A percentile compares a stretch with the other conserved stretches of the same genome.
Evolutionary conservation across 352 stramenopile species (phyloP).

Genomic region (Globisporangium perplexum): DNA sequence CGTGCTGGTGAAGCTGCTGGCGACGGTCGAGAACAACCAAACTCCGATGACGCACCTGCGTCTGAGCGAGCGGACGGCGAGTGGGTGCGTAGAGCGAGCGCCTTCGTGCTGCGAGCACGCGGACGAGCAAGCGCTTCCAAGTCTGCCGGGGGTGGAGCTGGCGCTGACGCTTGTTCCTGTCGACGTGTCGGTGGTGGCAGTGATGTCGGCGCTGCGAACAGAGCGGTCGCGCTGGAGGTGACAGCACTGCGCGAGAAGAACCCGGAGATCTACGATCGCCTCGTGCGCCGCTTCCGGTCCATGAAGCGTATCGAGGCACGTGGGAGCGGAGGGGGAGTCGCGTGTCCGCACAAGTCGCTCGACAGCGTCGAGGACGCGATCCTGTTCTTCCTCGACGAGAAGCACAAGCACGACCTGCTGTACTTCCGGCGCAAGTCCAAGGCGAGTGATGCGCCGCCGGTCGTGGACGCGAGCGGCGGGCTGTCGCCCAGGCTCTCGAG

Average conservation of each 20-base stretch:
- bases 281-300: slow-evolving; percentile 22
- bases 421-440: slow-evolving; percentile 44
- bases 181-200: no score
- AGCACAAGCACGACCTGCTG: slow-evolving; percentile 63
- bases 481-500: slow-evolving; percentile 28
- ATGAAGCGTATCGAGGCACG: slow-evolving; percentile 12
- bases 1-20: no score
- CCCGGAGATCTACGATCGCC: slow-evolving; percentile 26
- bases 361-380: slow-evolving; percentile 58
- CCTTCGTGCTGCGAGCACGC: no score
- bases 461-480: slow-evolving; percentile 5
- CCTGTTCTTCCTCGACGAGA: slow-evolving; percentile 62
- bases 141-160: no score
- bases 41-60: no score
- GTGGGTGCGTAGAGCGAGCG: no score
- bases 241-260: slow-evolving; percentile 27
- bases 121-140: no score
- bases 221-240: no score
- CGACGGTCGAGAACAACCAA: no score
- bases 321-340: neutral
- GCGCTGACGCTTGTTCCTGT: no score
- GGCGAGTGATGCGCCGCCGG: slow-evolving; percentile 1
- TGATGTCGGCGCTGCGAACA: no score
- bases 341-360: neutral
- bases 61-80: no score